These are phyloP conservation scores for Canavalia gladiata DNA, from an alignment of 306 rosid genomes.

Conservation along the genomic window DNA sequence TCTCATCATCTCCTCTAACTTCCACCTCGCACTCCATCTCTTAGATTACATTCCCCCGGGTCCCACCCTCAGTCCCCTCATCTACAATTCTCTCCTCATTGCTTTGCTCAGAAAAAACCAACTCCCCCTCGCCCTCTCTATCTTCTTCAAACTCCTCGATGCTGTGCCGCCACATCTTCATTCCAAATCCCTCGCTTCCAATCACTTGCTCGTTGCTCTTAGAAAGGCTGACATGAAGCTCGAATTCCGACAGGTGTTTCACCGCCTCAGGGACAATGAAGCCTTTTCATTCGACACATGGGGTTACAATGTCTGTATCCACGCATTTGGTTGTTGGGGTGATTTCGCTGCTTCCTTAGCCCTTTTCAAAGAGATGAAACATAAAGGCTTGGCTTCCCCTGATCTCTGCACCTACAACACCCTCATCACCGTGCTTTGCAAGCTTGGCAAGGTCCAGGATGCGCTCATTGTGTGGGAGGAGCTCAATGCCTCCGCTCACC, in stretches of 20 bases:
- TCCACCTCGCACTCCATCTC: constrained; percentile 62
- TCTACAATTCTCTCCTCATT: constrained; percentile 65
- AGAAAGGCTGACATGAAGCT: constrained; percentile 69
- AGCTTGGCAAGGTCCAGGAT: constrained; percentile 77
- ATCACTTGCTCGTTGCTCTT: constrained; percentile 72
- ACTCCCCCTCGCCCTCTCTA: constrained; percentile 69
- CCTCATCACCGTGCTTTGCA: constrained; percentile 72
- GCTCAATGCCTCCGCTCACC: constrained; percentile 75
- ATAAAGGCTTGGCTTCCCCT: constrained; percentile 57
- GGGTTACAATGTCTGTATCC: constrained; percentile 77
- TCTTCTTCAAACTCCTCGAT: constrained; percentile 65
- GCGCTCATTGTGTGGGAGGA: constrained; percentile 79
- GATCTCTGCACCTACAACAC: constrained; percentile 87
- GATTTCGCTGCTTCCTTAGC: constrained; percentile 67
- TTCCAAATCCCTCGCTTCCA: constrained; percentile 57
- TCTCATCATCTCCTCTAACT: constrained; percentile 60
- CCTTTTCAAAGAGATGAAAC: constrained; percentile 78
- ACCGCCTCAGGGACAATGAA: constrained; percentile 56
- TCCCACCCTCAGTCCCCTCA: constrained; percentile 45
- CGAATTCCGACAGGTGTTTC: constrained; percentile 69
- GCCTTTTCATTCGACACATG: constrained; percentile 62
- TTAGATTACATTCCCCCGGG: constrained; percentile 55
- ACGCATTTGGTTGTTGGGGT: constrained; percentile 93
- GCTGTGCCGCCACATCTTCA: neutral
- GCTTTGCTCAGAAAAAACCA: constrained; percentile 72